Conservation (phyloP, 257 asterid genomes). For the Capsicum rhomboideum region DNA sequence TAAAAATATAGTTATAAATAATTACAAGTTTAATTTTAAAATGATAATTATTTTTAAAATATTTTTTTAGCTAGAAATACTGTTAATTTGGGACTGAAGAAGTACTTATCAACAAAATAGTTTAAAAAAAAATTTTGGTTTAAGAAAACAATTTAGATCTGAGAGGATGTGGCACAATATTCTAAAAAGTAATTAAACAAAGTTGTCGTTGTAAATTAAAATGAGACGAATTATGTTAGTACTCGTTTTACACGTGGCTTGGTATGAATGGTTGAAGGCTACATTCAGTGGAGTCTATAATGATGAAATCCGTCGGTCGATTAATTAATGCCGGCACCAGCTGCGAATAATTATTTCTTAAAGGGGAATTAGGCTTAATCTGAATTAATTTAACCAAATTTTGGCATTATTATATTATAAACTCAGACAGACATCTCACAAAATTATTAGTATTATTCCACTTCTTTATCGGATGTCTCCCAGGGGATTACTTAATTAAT, state of each 20-base stretch:
- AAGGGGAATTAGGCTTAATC: neutral
- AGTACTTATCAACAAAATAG: no score
- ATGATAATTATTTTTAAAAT: no score
- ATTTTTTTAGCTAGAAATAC: neutral
- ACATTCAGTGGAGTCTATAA: neutral
- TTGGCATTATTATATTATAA: neutral
- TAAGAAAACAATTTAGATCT: neutral
- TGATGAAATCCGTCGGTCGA: neutral
- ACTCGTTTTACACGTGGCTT: neutral
- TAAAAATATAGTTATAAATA: no score
- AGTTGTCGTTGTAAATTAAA: neutral
- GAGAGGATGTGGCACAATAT: neutral
- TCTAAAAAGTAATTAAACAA: neutral
- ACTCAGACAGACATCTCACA: neutral
- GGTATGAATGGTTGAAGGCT: neutral
- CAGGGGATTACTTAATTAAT: neutral
- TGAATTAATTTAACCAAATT: neutral
- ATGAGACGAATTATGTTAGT: neutral
- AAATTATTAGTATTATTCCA: neutral
- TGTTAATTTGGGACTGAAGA: no score
- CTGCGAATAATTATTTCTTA: neutral
- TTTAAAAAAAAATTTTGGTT: no score
- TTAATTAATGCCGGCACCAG: neutral
- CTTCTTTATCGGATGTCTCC: neutral
- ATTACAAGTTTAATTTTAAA: no score